These are phyloP conservation scores for Leccinum longicurvipes DNA, from an alignment of 768 basidiomycete genomes.

Conservation along the genomic window DNA sequence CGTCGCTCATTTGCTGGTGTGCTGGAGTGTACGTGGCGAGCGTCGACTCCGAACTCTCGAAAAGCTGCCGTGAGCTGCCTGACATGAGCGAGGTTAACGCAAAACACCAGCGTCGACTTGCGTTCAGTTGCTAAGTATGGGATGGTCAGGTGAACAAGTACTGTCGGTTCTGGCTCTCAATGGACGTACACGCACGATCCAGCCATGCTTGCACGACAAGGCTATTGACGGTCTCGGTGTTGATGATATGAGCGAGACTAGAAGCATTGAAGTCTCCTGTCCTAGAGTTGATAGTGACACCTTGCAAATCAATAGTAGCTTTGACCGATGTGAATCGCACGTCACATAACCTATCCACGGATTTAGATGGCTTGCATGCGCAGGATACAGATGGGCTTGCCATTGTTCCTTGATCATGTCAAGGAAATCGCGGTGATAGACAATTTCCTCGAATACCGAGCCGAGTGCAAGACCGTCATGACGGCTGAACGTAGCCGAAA, in stretches of 20 bases:
- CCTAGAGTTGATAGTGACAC: conserved; percentile 60
- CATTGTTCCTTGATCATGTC: conserved; percentile 94
- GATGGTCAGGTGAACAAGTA: conserved; percentile 3
- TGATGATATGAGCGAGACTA: conserved; percentile 77
- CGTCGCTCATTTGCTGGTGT: conserved; percentile 66
- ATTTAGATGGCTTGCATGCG: not conserved
- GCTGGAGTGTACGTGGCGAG: conserved; percentile 70
- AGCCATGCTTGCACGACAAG: conserved; percentile 83
- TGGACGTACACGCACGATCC: conserved; percentile 68
- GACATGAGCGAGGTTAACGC: conserved; percentile 82
- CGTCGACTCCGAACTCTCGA: conserved; percentile 74
- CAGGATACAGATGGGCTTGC: conserved; percentile 35
- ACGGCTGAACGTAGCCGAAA: conserved; percentile 92
- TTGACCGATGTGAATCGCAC: conserved; percentile 83
- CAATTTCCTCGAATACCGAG: conserved; percentile 85
- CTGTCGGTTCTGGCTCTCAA: not conserved
- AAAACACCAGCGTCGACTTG: conserved; percentile 91
- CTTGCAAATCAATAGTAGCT: conserved; percentile 65
- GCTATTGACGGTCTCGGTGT: conserved; percentile 72
- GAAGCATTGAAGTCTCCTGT: conserved; percentile 82
- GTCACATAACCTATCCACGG: conserved; percentile 66
- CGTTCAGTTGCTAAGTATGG: conserved; percentile 44
- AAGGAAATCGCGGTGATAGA: conserved; percentile 87
- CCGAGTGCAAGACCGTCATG: conserved; percentile 89
- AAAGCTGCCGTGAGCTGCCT: conserved; percentile 69